phyloP scores from a whole-genome alignment of 352 stramenopile genomes.

The Pythium insidiosum region DNA sequence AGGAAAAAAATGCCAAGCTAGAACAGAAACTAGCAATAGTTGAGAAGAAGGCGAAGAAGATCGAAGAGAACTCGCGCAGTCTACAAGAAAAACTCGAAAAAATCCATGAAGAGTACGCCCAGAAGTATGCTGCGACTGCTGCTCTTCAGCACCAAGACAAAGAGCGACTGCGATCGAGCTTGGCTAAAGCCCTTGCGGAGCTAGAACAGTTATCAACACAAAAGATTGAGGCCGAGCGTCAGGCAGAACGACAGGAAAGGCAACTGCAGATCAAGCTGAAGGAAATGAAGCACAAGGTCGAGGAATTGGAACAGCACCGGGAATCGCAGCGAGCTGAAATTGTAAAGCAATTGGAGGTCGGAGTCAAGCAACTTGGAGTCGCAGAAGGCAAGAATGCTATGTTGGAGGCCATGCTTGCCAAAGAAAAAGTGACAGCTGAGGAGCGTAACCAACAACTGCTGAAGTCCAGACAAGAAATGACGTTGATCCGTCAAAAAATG shows the following conservation, averaged over 20 bases:
- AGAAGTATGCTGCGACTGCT: not conserved
- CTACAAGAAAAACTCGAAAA: slow-evolving; percentile 34
- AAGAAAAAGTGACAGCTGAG: slow-evolving; percentile 41
- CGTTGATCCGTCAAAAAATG: slow-evolving; percentile 45
- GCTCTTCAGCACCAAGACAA: slow-evolving; percentile 19
- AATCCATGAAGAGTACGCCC: slow-evolving; percentile 24
- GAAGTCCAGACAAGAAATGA: slow-evolving; percentile 52
- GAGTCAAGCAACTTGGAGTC: slow-evolving; percentile 53
- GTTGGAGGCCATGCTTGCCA: slow-evolving; percentile 47
- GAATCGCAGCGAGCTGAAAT: slow-evolving; percentile 45
- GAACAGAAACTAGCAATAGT: slow-evolving; percentile 45
- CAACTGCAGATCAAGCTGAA: slow-evolving; percentile 46
- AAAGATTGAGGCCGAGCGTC: slow-evolving; percentile 3
- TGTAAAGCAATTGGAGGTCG: slow-evolving; percentile 43
- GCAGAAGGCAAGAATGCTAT: slow-evolving; percentile 51
- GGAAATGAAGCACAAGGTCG: slow-evolving; percentile 29
- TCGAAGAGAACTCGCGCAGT: slow-evolving; percentile 33
- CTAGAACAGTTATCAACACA: slow-evolving; percentile 16
- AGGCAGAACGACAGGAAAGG: slow-evolving; percentile 28
- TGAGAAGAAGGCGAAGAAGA: slow-evolving; percentile 49
- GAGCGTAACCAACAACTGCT: slow-evolving; percentile 15
- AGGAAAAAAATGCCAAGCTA: slow-evolving; percentile 36
- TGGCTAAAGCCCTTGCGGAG: slow-evolving; percentile 35
- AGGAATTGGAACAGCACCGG: slow-evolving; percentile 36
- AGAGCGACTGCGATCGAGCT: slow-evolving; percentile 22